Conservation (phyloP, 345 rosid genomes). For the Linum lewisii region DNA sequence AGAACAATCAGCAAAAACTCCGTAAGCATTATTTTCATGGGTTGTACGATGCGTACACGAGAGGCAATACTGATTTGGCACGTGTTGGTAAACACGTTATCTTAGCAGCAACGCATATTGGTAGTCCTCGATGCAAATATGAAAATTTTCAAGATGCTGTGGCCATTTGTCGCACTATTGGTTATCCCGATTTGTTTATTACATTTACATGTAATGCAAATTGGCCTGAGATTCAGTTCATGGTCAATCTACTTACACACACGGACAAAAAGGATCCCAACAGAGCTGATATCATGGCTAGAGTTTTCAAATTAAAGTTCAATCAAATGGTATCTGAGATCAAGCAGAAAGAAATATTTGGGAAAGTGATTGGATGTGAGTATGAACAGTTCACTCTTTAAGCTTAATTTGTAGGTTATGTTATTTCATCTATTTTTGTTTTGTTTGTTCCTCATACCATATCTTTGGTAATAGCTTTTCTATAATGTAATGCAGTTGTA, state of each 20-base stretch:
- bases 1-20: too few relatives aligned
- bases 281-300: background rate
- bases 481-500: background rate
- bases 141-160: background rate
- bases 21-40: too few relatives aligned
- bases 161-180: slow-evolving; percentile 4
- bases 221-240: slow-evolving; percentile 6
- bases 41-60: background rate
- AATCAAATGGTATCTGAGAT: too few relatives aligned
- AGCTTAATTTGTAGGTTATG: too few relatives aligned
- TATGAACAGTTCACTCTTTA: too few relatives aligned
- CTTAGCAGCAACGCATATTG: background rate
- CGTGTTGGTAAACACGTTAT: background rate
- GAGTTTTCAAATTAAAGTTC: background rate
- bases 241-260: background rate
- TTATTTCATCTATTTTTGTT: too few relatives aligned
- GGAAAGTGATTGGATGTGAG: too few relatives aligned
- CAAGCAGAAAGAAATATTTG: too few relatives aligned
- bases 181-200: too few relatives aligned
- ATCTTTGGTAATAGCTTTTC: too few relatives aligned
- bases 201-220: slow-evolving; percentile 11
- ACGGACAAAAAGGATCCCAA: background rate
- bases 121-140: background rate
- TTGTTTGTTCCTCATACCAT: too few relatives aligned
- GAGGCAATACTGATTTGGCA: background rate